Evolutionary conservation across 805 yeast genomes (phyloP).

Genomic region (Monosporozyma aerobia): DNA sequence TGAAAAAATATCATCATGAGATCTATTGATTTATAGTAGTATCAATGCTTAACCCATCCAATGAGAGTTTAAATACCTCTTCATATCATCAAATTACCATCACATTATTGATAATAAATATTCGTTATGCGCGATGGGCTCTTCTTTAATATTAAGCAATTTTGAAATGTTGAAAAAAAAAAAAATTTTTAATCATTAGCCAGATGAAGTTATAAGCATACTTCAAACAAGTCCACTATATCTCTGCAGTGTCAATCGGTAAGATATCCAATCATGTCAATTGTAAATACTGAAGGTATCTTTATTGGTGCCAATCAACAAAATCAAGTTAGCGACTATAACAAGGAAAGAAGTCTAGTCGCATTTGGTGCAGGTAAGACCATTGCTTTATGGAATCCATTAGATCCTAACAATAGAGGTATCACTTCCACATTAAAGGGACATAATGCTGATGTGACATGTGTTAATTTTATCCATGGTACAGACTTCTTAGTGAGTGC

Average conservation of each 20-base stretch:
- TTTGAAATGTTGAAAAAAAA: neutral
- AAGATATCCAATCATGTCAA: neutral
- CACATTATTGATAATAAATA: neutral
- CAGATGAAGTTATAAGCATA: neutral
- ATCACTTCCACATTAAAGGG: constrained; percentile 48
- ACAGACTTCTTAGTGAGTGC: constrained; percentile 45
- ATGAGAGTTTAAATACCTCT: too few species aligned
- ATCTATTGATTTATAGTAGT: too few species aligned
- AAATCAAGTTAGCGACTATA: constrained; percentile 48
- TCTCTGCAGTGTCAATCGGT: neutral
- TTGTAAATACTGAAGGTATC: constrained; percentile 39
- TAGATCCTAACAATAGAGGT: constrained; percentile 35
- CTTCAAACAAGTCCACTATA: neutral
- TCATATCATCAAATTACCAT: neutral
- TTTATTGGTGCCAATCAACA: constrained; percentile 70
- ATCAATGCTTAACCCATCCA: too few species aligned
- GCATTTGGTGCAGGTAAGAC: constrained; percentile 67
- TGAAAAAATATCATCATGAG: too few species aligned
- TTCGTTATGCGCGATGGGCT: neutral
- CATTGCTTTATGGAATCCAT: constrained; percentile 64
- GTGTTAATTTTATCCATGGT: constrained; percentile 48
- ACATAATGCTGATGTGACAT: constrained; percentile 55
- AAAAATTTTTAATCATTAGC: neutral
- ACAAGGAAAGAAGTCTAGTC: constrained; percentile 31
- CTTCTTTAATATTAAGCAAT: neutral